Percentiles rank a stretch among this genome's conserved stretches.
These are phyloP conservation scores for Penicillium sp. DNA, from an alignment of 2,329 filamentous ascomycete species.

Conservation along the genomic window DNA sequence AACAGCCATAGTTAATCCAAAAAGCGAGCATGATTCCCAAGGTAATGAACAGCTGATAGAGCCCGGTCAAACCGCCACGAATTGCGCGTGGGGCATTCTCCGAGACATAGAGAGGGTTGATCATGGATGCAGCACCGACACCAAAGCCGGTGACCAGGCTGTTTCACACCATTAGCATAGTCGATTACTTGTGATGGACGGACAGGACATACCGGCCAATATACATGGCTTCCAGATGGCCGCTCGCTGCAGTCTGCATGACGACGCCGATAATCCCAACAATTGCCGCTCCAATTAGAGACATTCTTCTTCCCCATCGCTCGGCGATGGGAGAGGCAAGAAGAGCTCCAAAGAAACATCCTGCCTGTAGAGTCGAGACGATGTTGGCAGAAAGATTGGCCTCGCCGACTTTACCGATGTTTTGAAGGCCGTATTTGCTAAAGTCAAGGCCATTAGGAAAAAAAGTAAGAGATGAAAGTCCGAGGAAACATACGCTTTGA, in stretches of 20 bases:
- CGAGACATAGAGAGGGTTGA: slow-evolving; percentile 56
- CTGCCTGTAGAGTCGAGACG: slow-evolving; percentile 64
- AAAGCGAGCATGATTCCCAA: slow-evolving; percentile 40
- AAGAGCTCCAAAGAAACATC: slow-evolving; percentile 61
- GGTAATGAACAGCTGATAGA: slow-evolving; percentile 56
- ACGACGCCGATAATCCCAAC: slow-evolving; percentile 58
- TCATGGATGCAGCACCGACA: slow-evolving; percentile 49
- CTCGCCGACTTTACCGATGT: slow-evolving; percentile 37
- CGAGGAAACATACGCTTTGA: slow-evolving; percentile 52
- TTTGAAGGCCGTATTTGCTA: slow-evolving; percentile 51
- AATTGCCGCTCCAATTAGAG: slow-evolving; percentile 52
- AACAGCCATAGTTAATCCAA: slow-evolving; percentile 53
- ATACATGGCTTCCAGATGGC: slow-evolving; percentile 58
- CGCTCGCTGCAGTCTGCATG: slow-evolving; percentile 58
- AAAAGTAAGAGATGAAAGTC: too few relatives aligned
- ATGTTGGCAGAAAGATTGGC: slow-evolving; percentile 61
- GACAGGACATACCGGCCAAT: slow-evolving; percentile 50
- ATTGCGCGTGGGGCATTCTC: slow-evolving; percentile 57
- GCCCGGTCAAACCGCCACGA: slow-evolving; percentile 54
- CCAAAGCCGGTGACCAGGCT: slow-evolving; percentile 49
- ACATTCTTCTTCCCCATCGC: slow-evolving; percentile 50
- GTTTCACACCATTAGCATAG: slow-evolving; percentile 16
- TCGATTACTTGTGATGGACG: neutral
- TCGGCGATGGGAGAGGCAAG: slow-evolving; percentile 40
- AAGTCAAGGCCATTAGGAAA: too few relatives aligned